A percentile compares a stretch with the other conserved stretches of the same genome.
These are phyloP conservation scores for Quercus agrifolia DNA, from an alignment of 306 rosid species.

Conservation along the genomic window DNA sequence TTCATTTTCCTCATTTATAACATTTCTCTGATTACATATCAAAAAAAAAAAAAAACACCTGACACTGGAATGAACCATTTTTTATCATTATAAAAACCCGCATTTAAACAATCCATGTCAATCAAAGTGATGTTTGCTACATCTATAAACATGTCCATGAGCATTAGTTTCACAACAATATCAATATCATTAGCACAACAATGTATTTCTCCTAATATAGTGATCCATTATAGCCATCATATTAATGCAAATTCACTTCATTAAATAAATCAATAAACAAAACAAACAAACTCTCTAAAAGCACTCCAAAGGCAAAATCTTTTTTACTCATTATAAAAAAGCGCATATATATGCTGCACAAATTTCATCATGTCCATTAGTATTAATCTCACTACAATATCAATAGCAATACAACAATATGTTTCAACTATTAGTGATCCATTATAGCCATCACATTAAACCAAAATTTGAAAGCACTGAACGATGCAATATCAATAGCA, in stretches of 20 bases:
- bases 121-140: not conserved
- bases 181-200: not conserved
- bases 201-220: not conserved
- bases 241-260: too few relatives aligned
- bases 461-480: not conserved
- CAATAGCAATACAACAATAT: not conserved
- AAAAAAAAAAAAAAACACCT: too few relatives aligned
- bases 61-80: not conserved
- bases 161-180: not conserved
- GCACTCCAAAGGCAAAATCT: too few relatives aligned
- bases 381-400: not conserved
- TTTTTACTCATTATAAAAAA: too few relatives aligned
- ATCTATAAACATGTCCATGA: not conserved
- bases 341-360: too few relatives aligned
- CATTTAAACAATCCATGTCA: not conserved
- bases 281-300: too few relatives aligned
- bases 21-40: too few relatives aligned
- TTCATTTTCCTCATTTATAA: too few relatives aligned
- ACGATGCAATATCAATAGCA: not conserved
- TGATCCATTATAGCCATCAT: not conserved
- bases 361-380: not conserved
- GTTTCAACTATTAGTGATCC: not conserved
- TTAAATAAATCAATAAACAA: too few relatives aligned
- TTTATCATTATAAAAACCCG: not conserved
- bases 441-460: not conserved